phyloP scores from a whole-genome alignment of 1,284 basidiomycete genomes.

The Trichosporon sp. region DNA sequence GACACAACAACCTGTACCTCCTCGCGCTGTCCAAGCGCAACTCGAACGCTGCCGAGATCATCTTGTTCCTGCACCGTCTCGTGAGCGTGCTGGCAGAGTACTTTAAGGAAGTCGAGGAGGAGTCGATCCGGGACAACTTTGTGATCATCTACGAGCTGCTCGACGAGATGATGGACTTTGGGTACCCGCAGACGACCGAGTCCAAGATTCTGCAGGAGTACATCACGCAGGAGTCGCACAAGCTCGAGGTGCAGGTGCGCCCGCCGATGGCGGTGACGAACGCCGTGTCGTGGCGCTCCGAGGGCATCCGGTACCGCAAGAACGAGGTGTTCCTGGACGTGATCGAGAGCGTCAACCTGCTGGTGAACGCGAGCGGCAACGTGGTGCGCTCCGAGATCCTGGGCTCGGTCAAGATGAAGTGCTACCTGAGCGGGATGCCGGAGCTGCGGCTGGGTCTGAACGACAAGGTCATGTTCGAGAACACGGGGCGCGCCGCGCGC shows the following conservation, averaged over 20 bases:
- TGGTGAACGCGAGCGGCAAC: constrained; percentile 94
- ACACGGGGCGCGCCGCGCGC: constrained; percentile 83
- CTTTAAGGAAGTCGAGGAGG: constrained; percentile 99
- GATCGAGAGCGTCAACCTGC: constrained; percentile 92
- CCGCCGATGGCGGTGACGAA: constrained; percentile 98
- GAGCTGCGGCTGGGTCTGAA: constrained; percentile 93
- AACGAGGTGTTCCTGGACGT: constrained; percentile 99
- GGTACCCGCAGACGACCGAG: constrained; percentile 98
- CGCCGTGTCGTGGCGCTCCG: constrained; percentile 96
- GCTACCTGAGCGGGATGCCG: constrained; percentile 98
- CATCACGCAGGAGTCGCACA: constrained; percentile 98
- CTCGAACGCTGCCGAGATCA: constrained; percentile 91
- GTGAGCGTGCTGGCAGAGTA: constrained; percentile 79
- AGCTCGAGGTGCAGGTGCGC: constrained; percentile 92
- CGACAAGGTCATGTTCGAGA: constrained; percentile 99
- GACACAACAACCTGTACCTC: constrained; percentile 95
- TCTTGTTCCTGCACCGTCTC: constrained; percentile 93
- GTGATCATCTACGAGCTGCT: constrained; percentile 96
- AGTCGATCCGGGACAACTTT: constrained; percentile 97
- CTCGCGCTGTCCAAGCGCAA: constrained; percentile 94
- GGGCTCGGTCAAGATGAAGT: constrained; percentile 99
- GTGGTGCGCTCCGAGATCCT: constrained; percentile 97
- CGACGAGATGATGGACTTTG: constrained; percentile 99
- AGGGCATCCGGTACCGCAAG: constrained; percentile 96
- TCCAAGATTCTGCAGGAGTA: constrained; percentile 96